These are phyloP conservation scores for Candida verbasci DNA, from an alignment of 805 yeast species.

Conservation along the genomic window DNA sequence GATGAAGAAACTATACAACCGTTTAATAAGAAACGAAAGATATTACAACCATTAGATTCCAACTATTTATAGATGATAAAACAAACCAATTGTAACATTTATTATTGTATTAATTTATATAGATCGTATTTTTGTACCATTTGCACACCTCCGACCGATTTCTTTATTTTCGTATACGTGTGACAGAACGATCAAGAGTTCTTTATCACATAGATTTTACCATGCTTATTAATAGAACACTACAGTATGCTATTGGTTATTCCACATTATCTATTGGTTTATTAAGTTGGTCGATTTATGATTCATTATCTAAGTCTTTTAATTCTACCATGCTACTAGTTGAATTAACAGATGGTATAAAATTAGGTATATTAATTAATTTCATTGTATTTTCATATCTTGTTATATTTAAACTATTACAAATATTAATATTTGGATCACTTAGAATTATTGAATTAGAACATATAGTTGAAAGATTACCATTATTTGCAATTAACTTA, in stretches of 20 bases:
- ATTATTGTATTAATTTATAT: background rate
- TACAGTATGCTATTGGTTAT: slow-evolving; percentile 8
- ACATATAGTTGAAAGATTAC: slow-evolving; percentile 42
- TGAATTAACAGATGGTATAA: slow-evolving; percentile 27
- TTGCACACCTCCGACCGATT: background rate
- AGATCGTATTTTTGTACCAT: background rate
- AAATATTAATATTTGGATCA: slow-evolving; percentile 63
- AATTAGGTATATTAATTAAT: slow-evolving; percentile 25
- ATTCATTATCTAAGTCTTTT: slow-evolving; percentile 17
- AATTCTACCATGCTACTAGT: slow-evolving; percentile 20
- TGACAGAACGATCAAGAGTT: too few species aligned
- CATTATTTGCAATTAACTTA: slow-evolving; percentile 38
- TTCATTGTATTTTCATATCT: slow-evolving; percentile 18
- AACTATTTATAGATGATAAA: slow-evolving; percentile 1
- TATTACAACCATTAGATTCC: slow-evolving; percentile 3
- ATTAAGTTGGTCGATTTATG: slow-evolving; percentile 15
- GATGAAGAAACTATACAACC: background rate
- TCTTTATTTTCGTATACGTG: slow-evolving; percentile 1
- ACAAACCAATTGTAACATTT: background rate
- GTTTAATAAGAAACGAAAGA: slow-evolving; percentile 6
- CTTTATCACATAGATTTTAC: too few species aligned
- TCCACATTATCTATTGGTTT: slow-evolving; percentile 14
- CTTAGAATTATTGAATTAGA: slow-evolving; percentile 72
- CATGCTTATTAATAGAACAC: slow-evolving; percentile 7
- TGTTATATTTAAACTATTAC: slow-evolving; percentile 37